Conservation (phyloP, 1,284 basidiomycete genomes). For the Rhodotorula sp. region DNA sequence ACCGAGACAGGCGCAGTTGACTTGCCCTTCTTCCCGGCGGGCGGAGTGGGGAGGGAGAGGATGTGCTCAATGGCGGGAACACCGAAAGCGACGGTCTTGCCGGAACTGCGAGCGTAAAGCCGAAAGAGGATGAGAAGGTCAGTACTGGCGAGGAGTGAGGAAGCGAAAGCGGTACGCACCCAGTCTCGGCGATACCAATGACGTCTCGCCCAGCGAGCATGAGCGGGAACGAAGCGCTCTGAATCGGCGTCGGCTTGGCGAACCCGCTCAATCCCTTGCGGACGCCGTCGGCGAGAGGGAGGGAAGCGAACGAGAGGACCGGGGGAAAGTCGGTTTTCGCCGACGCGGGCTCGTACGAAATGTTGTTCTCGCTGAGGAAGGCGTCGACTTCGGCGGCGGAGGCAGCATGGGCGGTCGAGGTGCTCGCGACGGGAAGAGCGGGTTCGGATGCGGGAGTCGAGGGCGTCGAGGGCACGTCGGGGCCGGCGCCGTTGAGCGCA, state of each 20-base stretch:
- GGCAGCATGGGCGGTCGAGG: slow-evolving; percentile 19
- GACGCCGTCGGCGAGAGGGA: slow-evolving; percentile 64
- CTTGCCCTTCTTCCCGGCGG: slow-evolving; percentile 46
- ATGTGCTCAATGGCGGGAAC: slow-evolving; percentile 78
- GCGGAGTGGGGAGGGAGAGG: slow-evolving; percentile 51
- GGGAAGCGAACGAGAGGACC: slow-evolving; percentile 73
- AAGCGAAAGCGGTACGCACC: slow-evolving; percentile 58
- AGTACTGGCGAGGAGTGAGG: neutral
- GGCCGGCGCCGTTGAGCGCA: slow-evolving; percentile 17
- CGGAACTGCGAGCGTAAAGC: slow-evolving; percentile 50
- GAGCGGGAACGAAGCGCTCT: slow-evolving; percentile 75
- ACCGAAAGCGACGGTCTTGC: slow-evolving; percentile 96
- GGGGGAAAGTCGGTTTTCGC: slow-evolving; percentile 60
- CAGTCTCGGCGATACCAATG: slow-evolving; percentile 96
- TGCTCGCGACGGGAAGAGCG: slow-evolving; percentile 6
- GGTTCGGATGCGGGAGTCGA: slow-evolving; percentile 23
- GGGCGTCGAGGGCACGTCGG: slow-evolving; percentile 29
- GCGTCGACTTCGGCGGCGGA: slow-evolving; percentile 57
- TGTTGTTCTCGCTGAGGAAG: slow-evolving; percentile 69
- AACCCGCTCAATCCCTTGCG: slow-evolving; percentile 67
- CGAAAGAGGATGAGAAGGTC: neutral
- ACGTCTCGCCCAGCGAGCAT: slow-evolving; percentile 54
- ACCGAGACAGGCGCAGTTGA: slow-evolving; percentile 59
- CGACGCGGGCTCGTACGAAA: slow-evolving; percentile 63
- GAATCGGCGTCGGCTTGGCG: slow-evolving; percentile 89